Evolutionary conservation across 2,329 filamentous ascomycete genomes (phyloP).

Genomic region (Alternaria hordeiaustralica): DNA sequence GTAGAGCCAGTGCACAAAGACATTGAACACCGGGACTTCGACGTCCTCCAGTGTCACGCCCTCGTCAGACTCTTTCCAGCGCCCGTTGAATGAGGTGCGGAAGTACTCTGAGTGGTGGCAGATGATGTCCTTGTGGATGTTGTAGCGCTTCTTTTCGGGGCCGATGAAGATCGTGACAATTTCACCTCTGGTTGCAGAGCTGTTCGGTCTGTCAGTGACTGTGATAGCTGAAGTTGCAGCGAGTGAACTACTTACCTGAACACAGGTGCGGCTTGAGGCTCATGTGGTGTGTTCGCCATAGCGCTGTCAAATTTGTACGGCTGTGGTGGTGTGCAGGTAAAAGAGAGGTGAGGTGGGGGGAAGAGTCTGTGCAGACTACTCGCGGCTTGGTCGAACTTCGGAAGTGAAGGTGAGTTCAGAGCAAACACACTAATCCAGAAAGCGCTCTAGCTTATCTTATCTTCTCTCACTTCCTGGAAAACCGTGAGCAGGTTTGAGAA

Average conservation of each 20-base stretch:
- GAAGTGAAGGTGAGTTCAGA: background rate
- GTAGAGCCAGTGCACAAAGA: background rate
- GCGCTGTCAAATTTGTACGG: background rate
- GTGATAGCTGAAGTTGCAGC: background rate
- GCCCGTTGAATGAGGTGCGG: background rate
- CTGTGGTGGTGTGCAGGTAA: rapidly evolving
- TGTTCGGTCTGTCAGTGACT: background rate
- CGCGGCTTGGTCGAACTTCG: background rate
- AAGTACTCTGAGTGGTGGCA: background rate
- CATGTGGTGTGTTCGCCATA: background rate
- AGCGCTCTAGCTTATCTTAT: rapidly evolving
- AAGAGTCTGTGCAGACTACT: background rate
- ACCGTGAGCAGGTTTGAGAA: too few relatives aligned
- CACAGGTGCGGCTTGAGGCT: rapidly evolving
- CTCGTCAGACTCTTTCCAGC: background rate
- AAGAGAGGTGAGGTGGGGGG: background rate
- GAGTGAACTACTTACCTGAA: background rate
- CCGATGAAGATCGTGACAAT: background rate
- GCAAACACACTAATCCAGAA: background rate
- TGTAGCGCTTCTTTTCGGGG: background rate
- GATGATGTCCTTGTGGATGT: background rate
- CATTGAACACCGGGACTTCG: background rate
- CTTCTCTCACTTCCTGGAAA: too few relatives aligned
- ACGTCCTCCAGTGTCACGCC: background rate
- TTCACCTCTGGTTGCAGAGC: background rate